Base-by-base conservation (phyloP, 208 protist species). In the Trypanosoma vivax region DNA sequence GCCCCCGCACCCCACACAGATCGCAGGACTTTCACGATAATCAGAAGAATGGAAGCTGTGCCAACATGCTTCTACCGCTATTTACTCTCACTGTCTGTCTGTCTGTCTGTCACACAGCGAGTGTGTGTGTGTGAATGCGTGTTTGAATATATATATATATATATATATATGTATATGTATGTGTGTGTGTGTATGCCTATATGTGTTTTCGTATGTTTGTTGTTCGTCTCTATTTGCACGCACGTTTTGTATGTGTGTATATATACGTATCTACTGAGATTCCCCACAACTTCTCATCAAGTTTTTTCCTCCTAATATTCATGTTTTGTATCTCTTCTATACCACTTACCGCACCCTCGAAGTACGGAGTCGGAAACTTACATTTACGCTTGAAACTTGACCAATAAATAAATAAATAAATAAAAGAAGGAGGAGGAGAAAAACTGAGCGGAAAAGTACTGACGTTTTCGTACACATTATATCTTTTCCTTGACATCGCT, bases 241-340 rank as follows among this genome's bases (percentile, higher is more conserved):
- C 0, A 21, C 3, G 21, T n/a, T 0, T 16, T 6, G 3, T 47
- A n/a, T 39, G 39, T 56, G 3, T 7, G 10, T 45, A 48, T 69
- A 57, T 65, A 65, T 52, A 43, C 54, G 16, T 69, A 45, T 38
- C 16, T 49, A 57, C 40, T 0, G 62, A 43, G 55, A 49, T 61
- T 19, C 39, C 3, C 27, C 18, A 58, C 33, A 50, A 3, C 39
- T 47, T 28, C 41, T 29, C 19, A 9, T 3, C 10, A 35, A 11
- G 5, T 2, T 31, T 11, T n/a, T 6, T 7, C n/a, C 31, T 46
- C 23, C 28, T 39, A 14, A 30, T 23, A 19, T 23, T 57, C n/a
- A n/a, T 16, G 54, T 37, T 61, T 21, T 40, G n/a, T 5, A 37
- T 24, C 52, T 24, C 30, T 65, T 57, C 9, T 16, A 30, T 37